Evolutionary conservation across 2,329 filamentous ascomycete species (phyloP).

Genomic region (Colletotrichum sp.): DNA sequence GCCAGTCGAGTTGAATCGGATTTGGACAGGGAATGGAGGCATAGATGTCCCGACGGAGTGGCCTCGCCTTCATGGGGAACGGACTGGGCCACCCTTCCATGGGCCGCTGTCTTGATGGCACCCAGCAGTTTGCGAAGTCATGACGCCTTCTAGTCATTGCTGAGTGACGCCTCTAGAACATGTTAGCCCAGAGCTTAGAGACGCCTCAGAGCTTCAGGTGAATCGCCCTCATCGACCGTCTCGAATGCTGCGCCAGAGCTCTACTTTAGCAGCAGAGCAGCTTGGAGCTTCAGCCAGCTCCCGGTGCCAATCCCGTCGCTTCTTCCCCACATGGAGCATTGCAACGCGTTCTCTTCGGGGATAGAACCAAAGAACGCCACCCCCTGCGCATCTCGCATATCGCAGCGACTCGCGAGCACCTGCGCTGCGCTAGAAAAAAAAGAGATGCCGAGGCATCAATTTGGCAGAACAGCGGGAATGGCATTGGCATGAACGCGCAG

Average conservation of each 20-base stretch:
- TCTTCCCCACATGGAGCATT: background rate
- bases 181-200: background rate
- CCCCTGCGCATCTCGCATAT: background rate
- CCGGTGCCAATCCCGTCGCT: background rate
- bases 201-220: background rate
- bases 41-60: constrained; percentile 15
- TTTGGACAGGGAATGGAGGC: constrained; percentile 7
- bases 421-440: background rate
- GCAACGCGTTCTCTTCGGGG: background rate
- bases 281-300: background rate
- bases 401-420: background rate
- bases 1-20: background rate
- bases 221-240: background rate
- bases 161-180: background rate
- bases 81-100: background rate
- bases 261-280: background rate
- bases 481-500: background rate
- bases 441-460: constrained; percentile 16
- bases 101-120: background rate
- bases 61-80: background rate
- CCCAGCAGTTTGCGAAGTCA: background rate
- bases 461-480: background rate
- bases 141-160: background rate
- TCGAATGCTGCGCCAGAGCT: background rate
- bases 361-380: background rate